Evolutionary conservation across 768 basidiomycete genomes (phyloP), one percentile per base, ranked within the genome.

Genomic region (Ramaria rubella): DNA sequence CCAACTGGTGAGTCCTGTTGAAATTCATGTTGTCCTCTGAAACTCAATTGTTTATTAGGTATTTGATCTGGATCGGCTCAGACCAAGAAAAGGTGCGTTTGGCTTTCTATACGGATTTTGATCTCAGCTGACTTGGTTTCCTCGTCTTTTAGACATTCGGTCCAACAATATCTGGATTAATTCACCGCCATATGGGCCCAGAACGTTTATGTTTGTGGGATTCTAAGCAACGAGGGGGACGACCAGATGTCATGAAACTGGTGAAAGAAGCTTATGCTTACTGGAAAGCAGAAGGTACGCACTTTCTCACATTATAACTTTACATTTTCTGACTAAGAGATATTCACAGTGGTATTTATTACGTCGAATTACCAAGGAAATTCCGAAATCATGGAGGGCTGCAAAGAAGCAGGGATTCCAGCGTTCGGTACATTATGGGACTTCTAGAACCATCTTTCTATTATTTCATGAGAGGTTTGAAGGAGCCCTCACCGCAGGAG

Each of bases 281-380:
- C 43, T 90, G 85, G 84, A 74, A 81, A 40, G 87, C 87, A 2
- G 87, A 90, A 72, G 83, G 81, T 80, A 62, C 23, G 50, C 14
- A 9, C 17, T 5, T 40, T 29, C 49, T 45, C 15, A 34, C 45
- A 24, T 1, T 49, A 11, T 14, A 42, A 46, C 19, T 54, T 60
- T 52, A 49, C 30, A 31, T n/a, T 57, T 29, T 29, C 36, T 44
- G 55, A 34, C 52, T 24, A 26, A n/a, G 14, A 55, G 29, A 3
- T 58, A 38, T 11, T 49, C 24, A 19, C 29, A 82, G 83, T 90
- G 44, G 82, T 90, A 26, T 87, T 90, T 69, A 86, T 90, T 68
- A 90, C 87, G 7, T 89, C 87, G n/a, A 90, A 90, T 71, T 85
- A 78, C 62, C 76, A 81, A 38, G 87, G 87, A 27, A 90, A 90